Evolutionary conservation across 2,329 filamentous ascomycete species (phyloP).

Genomic region (Monilinia laxa): DNA sequence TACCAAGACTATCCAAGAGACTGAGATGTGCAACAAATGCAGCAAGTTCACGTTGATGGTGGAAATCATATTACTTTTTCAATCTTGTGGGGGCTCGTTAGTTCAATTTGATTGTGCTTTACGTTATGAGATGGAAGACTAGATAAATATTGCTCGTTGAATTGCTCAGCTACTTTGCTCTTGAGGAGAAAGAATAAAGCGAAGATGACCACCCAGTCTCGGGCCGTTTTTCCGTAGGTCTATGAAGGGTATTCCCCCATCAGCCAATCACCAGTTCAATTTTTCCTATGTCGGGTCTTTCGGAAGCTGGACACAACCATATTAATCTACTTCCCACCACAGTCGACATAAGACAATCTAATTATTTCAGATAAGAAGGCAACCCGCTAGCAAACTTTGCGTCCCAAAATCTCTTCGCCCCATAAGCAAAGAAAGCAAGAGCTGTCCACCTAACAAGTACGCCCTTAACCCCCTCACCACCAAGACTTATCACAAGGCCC

Average conservation of each 20-base stretch:
- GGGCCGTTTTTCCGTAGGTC: neutral
- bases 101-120: too few relatives aligned
- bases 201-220: neutral
- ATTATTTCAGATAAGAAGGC: constrained; percentile 24
- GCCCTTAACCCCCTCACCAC: constrained; percentile 45
- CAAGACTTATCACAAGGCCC: constrained; percentile 52
- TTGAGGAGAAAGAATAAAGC: neutral
- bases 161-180: constrained; percentile 1
- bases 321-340: too few relatives aligned
- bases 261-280: too few relatives aligned
- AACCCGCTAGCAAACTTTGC: constrained; percentile 13
- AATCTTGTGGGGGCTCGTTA: neutral
- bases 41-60: neutral
- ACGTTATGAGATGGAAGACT: neutral
- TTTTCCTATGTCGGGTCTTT: too few relatives aligned
- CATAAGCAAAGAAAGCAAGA: constrained; percentile 20
- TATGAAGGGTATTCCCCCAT: neutral
- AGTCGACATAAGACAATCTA: neutral
- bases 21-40: constrained; percentile 18
- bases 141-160: neutral
- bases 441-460: constrained; percentile 22
- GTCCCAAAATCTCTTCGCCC: constrained; percentile 20
- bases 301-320: too few relatives aligned
- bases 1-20: constrained; percentile 21
- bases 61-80: constrained; percentile 1